Conservation (phyloP, 495 filamentous ascomycete genomes). For the Gamarada debralockiae region DNA sequence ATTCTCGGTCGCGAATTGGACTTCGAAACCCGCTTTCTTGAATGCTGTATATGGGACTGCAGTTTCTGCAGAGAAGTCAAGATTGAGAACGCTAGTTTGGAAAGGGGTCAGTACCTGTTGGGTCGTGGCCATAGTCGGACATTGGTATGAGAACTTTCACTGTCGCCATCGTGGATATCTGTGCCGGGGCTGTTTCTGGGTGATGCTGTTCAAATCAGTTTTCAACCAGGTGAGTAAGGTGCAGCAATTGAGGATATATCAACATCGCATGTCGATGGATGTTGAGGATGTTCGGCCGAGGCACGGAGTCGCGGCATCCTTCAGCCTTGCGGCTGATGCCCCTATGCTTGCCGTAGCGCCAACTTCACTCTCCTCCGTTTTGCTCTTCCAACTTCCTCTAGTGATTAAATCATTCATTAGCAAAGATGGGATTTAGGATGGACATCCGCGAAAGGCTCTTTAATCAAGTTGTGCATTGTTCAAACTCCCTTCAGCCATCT, state of each 20-base stretch:
- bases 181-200: no score
- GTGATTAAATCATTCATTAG: no score
- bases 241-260: not conserved
- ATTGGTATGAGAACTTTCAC: slow-evolving; percentile 42
- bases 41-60: slow-evolving; percentile 46
- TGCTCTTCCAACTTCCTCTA: no score
- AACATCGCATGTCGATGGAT: not conserved
- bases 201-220: no score
- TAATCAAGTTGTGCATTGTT: no score
- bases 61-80: slow-evolving; percentile 35
- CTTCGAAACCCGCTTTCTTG: slow-evolving; percentile 46
- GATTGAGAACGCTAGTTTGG: not conserved
- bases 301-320: no score
- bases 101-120: slow-evolving; percentile 36
- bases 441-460: no score
- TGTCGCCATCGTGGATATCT: slow-evolving; percentile 6
- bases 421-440: no score
- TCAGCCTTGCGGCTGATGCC: no score
- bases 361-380: no score
- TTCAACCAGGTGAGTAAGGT: not conserved
- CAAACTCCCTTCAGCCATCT: no score
- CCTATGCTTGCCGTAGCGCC: no score
- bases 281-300: not conserved
- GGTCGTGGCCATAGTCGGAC: slow-evolving; percentile 55
- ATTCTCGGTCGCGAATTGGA: slow-evolving; percentile 48